Conservation (phyloP, 2,329 filamentous ascomycete species). For the Blastomyces parvus region DNA sequence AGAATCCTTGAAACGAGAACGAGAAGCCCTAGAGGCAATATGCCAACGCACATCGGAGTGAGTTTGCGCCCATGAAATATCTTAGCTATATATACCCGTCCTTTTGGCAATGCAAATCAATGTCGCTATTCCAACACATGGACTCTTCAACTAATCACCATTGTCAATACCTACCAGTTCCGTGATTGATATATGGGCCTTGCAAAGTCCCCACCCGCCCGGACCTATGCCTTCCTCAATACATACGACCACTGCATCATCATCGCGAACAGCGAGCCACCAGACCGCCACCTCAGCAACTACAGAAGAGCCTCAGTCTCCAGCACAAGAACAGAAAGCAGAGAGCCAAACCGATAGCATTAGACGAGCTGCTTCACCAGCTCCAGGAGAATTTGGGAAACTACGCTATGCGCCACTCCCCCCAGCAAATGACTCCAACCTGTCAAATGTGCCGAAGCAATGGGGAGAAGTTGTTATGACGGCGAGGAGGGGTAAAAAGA, state of each 20-base stretch:
- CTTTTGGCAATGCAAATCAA: background rate
- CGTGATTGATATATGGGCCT: constrained; percentile 38
- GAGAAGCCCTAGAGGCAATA: constrained; percentile 39
- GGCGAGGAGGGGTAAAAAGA: constrained; percentile 26
- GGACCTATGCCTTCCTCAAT: constrained; percentile 32
- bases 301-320: constrained; percentile 8
- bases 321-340: constrained; percentile 9
- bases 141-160: background rate
- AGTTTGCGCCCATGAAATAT: background rate
- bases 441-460: constrained; percentile 29
- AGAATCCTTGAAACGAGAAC: constrained; percentile 35
- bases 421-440: constrained; percentile 7
- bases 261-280: constrained; percentile 19
- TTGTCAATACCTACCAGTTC: constrained; percentile 22
- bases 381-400: constrained; percentile 14
- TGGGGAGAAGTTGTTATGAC: constrained; percentile 39
- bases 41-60: constrained; percentile 41
- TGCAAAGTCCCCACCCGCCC: constrained; percentile 33
- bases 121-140: background rate
- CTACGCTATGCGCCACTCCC: constrained; percentile 16
- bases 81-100: background rate
- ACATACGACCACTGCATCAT: constrained; percentile 19
- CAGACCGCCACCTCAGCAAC: constrained; percentile 15
- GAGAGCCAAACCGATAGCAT: constrained; percentile 12
- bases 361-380: constrained; percentile 9